A percentile compares a stretch with the other conserved stretches of the same genome.
phyloP scores from a whole-genome alignment of 495 filamentous ascomycete species.

The Podospora pseudocomata region DNA sequence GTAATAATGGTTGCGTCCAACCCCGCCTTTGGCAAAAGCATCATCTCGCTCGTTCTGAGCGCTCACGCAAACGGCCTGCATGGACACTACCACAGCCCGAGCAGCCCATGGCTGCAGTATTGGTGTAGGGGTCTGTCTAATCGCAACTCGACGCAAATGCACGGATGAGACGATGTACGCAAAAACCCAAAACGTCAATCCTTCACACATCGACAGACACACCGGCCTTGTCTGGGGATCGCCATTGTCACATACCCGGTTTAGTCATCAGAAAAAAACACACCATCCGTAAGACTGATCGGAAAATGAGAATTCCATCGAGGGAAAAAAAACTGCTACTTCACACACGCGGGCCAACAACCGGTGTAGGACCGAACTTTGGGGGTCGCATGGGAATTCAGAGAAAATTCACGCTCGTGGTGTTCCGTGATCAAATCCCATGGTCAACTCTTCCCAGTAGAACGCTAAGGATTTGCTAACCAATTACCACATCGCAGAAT shows the following conservation, averaged over 20 bases:
- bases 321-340: neutral
- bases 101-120: neutral
- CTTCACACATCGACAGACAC: neutral
- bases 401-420: neutral
- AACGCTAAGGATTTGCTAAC: neutral
- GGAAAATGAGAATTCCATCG: neutral
- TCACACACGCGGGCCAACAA: neutral
- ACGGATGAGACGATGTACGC: neutral
- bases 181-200: neutral
- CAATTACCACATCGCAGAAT: neutral
- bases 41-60: neutral
- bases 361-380: neutral
- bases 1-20: neutral
- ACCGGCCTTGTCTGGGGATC: neutral
- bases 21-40: neutral
- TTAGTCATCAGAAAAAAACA: neutral
- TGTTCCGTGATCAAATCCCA: slow-evolving; percentile 3
- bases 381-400: neutral
- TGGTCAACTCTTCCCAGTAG: neutral
- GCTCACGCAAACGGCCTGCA: too few species aligned
- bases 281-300: neutral
- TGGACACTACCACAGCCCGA: too few species aligned
- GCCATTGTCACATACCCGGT: neutral
- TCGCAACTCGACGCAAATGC: neutral
- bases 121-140: neutral